These are phyloP conservation scores for Heliamphora exappendiculata DNA, from an alignment of 148 eudicot genomes.

Conservation along the genomic window DNA sequence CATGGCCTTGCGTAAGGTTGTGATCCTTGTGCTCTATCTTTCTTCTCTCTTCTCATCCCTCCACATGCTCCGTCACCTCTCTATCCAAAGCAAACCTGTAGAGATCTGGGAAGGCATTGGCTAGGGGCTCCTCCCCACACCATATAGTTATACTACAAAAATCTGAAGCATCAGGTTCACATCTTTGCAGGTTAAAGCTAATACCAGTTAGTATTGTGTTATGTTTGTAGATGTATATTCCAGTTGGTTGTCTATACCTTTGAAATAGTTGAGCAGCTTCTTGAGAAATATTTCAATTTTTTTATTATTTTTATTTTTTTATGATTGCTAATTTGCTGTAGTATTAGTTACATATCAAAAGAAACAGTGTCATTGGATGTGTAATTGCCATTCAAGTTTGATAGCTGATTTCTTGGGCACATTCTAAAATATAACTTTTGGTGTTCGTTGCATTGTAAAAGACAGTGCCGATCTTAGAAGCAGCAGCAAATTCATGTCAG, in stretches of 20 bases:
- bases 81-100: too few species aligned
- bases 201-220: not conserved
- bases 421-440: constrained; percentile 18
- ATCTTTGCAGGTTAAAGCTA: not conserved
- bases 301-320: not conserved
- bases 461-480: constrained; percentile 40
- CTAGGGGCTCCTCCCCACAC: too few species aligned
- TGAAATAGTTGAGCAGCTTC: not conserved
- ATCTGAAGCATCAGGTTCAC: not conserved
- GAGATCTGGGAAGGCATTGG: too few species aligned
- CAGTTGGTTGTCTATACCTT: not conserved
- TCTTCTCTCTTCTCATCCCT: too few species aligned
- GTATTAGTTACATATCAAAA: not conserved
- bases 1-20: too few species aligned
- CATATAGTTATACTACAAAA: not conserved
- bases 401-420: not conserved
- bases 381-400: not conserved
- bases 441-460: constrained; percentile 33
- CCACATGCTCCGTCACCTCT: too few species aligned
- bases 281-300: not conserved
- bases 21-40: too few species aligned
- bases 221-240: not conserved
- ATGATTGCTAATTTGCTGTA: not conserved
- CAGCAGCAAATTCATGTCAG: constrained; percentile 16
- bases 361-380: not conserved